Base-by-base conservation (phyloP, 495 filamentous ascomycete genomes). In the Neurospora pannonica region DNA sequence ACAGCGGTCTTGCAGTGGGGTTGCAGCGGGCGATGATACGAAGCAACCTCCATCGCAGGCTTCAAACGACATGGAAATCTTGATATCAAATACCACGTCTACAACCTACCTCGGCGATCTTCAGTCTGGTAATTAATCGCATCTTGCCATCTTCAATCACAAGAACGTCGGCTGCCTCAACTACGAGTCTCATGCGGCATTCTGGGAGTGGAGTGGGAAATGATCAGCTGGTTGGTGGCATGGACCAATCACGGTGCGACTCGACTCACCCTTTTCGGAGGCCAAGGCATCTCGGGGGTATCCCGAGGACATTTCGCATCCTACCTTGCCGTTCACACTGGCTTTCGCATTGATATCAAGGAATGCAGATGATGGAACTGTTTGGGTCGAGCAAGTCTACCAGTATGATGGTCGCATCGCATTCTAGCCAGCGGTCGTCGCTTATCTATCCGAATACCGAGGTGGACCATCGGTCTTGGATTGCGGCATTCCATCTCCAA, bases 241-340 rank as follows among this genome's bases (percentile, higher is more conserved):
- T 37, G 70, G 71, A 43, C 80, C 80, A 82, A 82, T 82, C 76
- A 82, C 21, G 24, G 46, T 34, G 8, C 71, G 19, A 62, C 71
- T n/a, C 60, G 4, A 48, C 67, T 70, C 78, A 79, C 70, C 78
- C 80, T 60, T 76, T 74, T 42, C 71, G 37, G 43, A 40, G 71
- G 60, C 60, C 79, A 40, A 81, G 76, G 76, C 78, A 75, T 74
- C 71, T 80, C 79, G 79, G 79, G 79, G 78, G 70, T 71, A 75
- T 43, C 71, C 43, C 43, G 54, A 62, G 54, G 54, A 31, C 54
- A 62, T 62, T 62, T 8, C 43, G 21, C 39, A 46, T 46, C 73
- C 73, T 46, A 69, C 76, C 76, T 76, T 78, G 54, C 24, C 15
- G 15, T 9, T 67, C 28, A 67, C 54, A 34, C 28, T 67, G 6